Evolutionary conservation across 768 basidiomycete genomes (phyloP), one percentile per base, ranked within the genome.

Genomic region (Tulasnella sp.): DNA sequence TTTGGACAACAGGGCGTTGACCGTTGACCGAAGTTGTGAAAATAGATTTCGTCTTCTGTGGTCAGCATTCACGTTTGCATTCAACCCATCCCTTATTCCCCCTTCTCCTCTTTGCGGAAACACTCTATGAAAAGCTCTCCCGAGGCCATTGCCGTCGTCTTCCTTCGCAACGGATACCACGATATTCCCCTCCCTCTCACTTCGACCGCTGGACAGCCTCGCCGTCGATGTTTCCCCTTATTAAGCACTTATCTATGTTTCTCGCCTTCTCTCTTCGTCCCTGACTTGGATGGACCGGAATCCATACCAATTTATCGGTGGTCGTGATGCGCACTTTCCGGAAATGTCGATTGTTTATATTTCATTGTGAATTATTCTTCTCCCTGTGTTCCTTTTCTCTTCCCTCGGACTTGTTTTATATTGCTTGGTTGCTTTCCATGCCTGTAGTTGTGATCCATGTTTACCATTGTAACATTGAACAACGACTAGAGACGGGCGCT

Each of bases 311-410:
- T 29, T 64, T 64, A 64, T 64, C 31, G 25, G 29, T 64, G 58
- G 31, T 64, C 58, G 58, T 34, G 58, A 64, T 64, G 58, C 58
- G 15, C 58, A 64, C 58, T 64, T 64, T 14, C 31, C 58, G 25
- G 29, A 34, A 64, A 64, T 29, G 58, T 34, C 58, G 58, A 25
- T 64, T 64, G 58, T 64, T 64, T 64, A 64, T 64, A 64, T 22
- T 64, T 64, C 58, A 64, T 64, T 64, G 58, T 64, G 25, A 64
- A 64, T 64, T 64, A 64, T 64, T 64, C 58, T 64, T 64, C 29
- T 25, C 58, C 31, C 29, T 64, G 58, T 64, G 58, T 64, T 25
- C 22, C 31, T 64, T 64, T 64, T 64, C 25, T 34, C 58, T 34
- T 25, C 8, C 58, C 58, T 64, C 58, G 58, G 58, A 64, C 58